Base-by-base conservation (phyloP, 495 filamentous ascomycete species). In the Lepidopterella palustris region DNA sequence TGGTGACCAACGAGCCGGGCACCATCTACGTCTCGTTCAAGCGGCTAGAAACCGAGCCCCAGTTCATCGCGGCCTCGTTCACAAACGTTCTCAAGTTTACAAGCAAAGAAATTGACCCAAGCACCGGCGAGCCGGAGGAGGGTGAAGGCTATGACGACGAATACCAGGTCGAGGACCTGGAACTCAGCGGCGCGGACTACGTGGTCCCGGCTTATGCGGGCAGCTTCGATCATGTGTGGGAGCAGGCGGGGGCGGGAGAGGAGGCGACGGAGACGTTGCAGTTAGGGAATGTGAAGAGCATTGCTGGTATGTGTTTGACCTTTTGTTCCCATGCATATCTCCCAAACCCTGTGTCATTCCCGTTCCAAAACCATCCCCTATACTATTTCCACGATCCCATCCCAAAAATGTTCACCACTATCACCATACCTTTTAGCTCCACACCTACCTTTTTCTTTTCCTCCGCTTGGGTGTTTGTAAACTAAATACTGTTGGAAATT, bases 221-320 rank as follows among this genome's bases (percentile, higher is more conserved):
- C 70, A 95, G 88, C 78, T 98, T 97, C 74, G 89, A 89, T 59
- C 90, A 96, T 70, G 80, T 97, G n/a, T 98, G 93, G 93, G 89
- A 95, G 72, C 89, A 95, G 72, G 87, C 93, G 20, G 88, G 88
- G 13, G 63, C 48, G 48, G 89, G 90, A 27, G 91, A 96, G 57
- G 90, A 96, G 67, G 87, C 88, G 5, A 87, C 87, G 57, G 95
- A 97, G 76, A 97, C 93, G 45, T 76, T 97, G 69, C 90, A 95
- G 71, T 79, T 98, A 59, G 86, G 85, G 68, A 88, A 86, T 63
- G 82, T 92, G 61, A 97, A 95, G 83, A 87, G 89, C 66, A 96
- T 98, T 70, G 81, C 87, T 61, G 92, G 92, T 96, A 84, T 62
- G 87, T 80, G 39, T 53, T n/a, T n/a, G n/a, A n/a, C n/a, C n/a